Conservation (phyloP, 2,329 filamentous ascomycete genomes). For the Mariannaea sp. region DNA sequence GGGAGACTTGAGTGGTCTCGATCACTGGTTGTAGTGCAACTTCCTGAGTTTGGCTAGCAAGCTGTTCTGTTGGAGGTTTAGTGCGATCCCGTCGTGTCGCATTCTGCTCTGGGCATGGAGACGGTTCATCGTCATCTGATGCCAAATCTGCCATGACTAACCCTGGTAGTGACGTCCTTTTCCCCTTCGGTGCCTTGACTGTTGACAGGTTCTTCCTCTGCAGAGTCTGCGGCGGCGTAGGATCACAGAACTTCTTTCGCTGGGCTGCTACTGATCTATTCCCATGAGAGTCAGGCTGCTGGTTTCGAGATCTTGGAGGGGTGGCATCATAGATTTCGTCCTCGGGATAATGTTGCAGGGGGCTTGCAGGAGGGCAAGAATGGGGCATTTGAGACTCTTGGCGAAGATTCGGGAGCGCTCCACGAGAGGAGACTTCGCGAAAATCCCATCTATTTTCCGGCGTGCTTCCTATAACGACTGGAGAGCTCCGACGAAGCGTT, state of each 20-base stretch:
- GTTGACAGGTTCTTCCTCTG: background rate
- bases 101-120: background rate
- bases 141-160: conserved; percentile 4
- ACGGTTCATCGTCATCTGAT: conserved; percentile 4
- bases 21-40: background rate
- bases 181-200: background rate
- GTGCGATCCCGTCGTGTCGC: background rate
- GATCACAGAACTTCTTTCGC: background rate
- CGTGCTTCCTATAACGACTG: conserved; percentile 21
- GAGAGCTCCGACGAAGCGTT: conserved; percentile 41
- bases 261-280: background rate
- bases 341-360: conserved; percentile 30
- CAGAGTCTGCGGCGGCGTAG: background rate
- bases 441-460: conserved; percentile 26
- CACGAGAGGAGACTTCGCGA: conserved; percentile 14
- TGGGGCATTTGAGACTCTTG: conserved; percentile 9
- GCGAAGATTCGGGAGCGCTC: background rate
- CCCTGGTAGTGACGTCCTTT: conserved; percentile 10
- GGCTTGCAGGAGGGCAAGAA: background rate
- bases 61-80: background rate
- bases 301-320: conserved; percentile 20
- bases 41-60: background rate
- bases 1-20: background rate
- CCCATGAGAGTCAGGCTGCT: background rate
- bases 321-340: conserved; percentile 39